Base-by-base conservation (phyloP, 1,284 basidiomycete genomes). In the Puccinia hordei region DNA sequence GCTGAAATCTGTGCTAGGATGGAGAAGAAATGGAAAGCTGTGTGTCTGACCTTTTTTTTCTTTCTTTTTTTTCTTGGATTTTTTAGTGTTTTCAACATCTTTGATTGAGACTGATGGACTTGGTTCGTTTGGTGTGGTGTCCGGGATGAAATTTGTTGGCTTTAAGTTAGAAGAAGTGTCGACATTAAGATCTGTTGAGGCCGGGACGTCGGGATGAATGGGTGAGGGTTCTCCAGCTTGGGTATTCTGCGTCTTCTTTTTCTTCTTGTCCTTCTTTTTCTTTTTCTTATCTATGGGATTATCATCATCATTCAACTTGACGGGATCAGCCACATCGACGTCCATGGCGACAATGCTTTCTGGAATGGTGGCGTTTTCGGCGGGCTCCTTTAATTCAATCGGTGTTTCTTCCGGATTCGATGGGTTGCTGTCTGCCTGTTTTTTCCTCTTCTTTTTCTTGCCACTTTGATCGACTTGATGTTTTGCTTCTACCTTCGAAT, bases 361-460 rank as follows among this genome's bases (percentile, higher is more conserved):
- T 38, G 49, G 49, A 6, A 27, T 17, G 41, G 66, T 15, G 33
- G 27, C 46, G 27, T 68, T 35, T 68, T 6, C 44, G 65, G 17
- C 65, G 22, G 35, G 65, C 9, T 44, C 44, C 19, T 41, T 66
- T 10, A 38, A 66, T 66, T 41, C 66, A 24, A 46, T 13, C 41
- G 4, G 44, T 4, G 19, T 22, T 55, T 72, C 9, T 55, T 55
- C 69, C 27, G 24, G 66, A 46, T 68, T 68, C n/a, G 46, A 33
- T 9, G 57, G 30, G 27, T 22, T 38, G 10, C 30, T 24, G 17
- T 33, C 24, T 46, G 44, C 5, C 15, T 55, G 24, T 55, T 53
- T 72, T 19, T 72, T 72, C 22, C 33, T 53, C 69, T 55, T 72
- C 30, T 72, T 72, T 38, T 55, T 72, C 69, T 72, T 72, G 15